Percentiles rank a stretch among this genome's conserved stretches.
Conservation (phyloP, 78 protist genomes). For the Neovahlkampfia damariscottae region DNA sequence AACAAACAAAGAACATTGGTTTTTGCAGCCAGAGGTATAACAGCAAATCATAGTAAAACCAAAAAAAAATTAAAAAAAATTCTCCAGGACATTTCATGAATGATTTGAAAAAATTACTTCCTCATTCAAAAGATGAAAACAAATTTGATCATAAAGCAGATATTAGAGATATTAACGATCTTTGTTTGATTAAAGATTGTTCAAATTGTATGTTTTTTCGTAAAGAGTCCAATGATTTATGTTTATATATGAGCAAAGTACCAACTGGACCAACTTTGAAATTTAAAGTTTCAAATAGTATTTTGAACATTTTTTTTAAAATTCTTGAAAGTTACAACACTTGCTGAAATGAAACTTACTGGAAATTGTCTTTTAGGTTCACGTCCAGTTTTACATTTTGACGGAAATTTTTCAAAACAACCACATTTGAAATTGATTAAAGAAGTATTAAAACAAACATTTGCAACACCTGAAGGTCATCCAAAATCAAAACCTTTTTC, state of each 20-base stretch:
- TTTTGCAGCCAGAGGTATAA: conserved; percentile 4
- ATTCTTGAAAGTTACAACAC: conserved; percentile 60
- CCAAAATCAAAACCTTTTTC: conserved; percentile 83
- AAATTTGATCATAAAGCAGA: conserved; percentile 52
- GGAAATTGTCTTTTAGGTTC: conserved; percentile 91
- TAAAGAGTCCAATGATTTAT: conserved; percentile 33
- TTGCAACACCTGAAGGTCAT: conserved; percentile 76
- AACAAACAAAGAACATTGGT: conserved; percentile 1
- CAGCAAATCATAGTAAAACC: background rate
- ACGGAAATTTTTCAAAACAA: conserved; percentile 44
- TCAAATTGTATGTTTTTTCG: conserved; percentile 61
- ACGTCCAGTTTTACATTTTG: conserved; percentile 86
- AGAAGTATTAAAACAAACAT: conserved; percentile 59
- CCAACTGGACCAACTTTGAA: conserved; percentile 85
- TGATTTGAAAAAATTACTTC: conserved; percentile 61
- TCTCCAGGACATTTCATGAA: conserved; percentile 69
- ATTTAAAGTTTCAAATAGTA: conserved; percentile 45
- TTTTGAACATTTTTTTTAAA: background rate
- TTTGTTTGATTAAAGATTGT: conserved; percentile 57
- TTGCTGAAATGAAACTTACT: conserved; percentile 78
- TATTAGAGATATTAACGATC: conserved; percentile 45
- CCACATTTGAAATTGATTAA: conserved; percentile 52
- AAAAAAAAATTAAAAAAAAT: conserved; percentile 3
- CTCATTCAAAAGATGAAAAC: conserved; percentile 64
- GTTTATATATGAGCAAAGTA: conserved; percentile 41